These are phyloP conservation scores for Pilasporangium apinafurcum DNA, from an alignment of 352 stramenopile species.

Conservation along the genomic window DNA sequence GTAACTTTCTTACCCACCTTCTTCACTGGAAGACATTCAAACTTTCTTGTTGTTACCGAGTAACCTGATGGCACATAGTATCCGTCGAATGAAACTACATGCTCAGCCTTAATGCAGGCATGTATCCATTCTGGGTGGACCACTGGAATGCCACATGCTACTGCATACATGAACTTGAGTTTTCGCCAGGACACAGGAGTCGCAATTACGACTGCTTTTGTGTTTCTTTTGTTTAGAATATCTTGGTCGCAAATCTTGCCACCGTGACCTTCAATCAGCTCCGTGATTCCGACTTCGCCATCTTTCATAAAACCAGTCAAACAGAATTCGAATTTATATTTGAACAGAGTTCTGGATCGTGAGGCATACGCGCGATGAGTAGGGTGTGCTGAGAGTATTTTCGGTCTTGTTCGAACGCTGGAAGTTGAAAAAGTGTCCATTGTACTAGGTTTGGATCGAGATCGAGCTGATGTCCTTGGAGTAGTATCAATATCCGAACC, in stretches of 20 bases:
- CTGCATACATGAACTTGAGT: constrained; percentile 73
- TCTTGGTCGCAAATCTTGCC: constrained; percentile 52
- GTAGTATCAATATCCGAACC: not conserved
- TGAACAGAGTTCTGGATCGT: constrained; percentile 54
- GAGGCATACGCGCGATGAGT: constrained; percentile 36
- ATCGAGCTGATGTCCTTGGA: no score
- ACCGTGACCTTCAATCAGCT: constrained; percentile 62
- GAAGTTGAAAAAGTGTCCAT: constrained; percentile 30
- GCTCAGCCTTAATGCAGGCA: constrained; percentile 38
- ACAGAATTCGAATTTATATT: constrained; percentile 73
- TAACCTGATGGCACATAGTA: constrained; percentile 68
- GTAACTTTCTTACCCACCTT: constrained; percentile 18
- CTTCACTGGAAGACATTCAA: constrained; percentile 37
- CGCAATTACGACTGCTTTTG: constrained; percentile 64
- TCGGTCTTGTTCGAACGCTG: constrained; percentile 40
- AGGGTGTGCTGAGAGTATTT: constrained; percentile 41
- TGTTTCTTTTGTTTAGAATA: constrained; percentile 33
- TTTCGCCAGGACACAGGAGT: constrained; percentile 73
- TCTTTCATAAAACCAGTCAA: constrained; percentile 60
- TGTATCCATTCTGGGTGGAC: constrained; percentile 80
- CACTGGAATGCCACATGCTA: constrained; percentile 77
- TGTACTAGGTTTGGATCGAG: not conserved
- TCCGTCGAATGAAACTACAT: constrained; percentile 55
- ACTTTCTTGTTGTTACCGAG: constrained; percentile 53
- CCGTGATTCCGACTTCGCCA: constrained; percentile 35